Evolutionary conservation across 2,329 filamentous ascomycete genomes (phyloP).

Genomic region (Diaporthe amygdali): DNA sequence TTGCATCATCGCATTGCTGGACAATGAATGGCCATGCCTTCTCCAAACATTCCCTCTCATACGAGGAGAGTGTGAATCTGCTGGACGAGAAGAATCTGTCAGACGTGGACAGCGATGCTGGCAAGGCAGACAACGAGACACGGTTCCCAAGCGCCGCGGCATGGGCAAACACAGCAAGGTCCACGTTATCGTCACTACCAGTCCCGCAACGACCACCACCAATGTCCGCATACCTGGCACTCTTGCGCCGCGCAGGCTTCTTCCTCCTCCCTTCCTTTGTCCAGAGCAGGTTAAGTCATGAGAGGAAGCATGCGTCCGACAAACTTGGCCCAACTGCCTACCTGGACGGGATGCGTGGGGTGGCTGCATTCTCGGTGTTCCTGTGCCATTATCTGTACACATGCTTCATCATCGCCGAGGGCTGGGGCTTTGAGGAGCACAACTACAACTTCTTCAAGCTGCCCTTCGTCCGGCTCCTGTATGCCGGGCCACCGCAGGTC

Average conservation of each 20-base stretch:
- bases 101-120: slow-evolving; percentile 49
- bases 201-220: slow-evolving; percentile 39
- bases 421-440: slow-evolving; percentile 49
- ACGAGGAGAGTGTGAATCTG: slow-evolving; percentile 51
- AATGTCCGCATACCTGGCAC: slow-evolving; percentile 23
- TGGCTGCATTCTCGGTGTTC: slow-evolving; percentile 61
- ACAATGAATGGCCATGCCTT: slow-evolving; percentile 48
- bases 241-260: slow-evolving; percentile 43
- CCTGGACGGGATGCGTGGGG: slow-evolving; percentile 62
- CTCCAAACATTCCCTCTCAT: slow-evolving; percentile 38
- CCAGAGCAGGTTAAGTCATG: slow-evolving; percentile 47
- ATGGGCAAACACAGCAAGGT: slow-evolving; percentile 39
- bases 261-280: slow-evolving; percentile 61
- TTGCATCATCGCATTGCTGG: slow-evolving; percentile 31
- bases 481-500: slow-evolving; percentile 61
- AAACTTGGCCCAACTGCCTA: slow-evolving; percentile 59
- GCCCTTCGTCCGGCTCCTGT: slow-evolving; percentile 59
- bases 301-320: slow-evolving; percentile 41
- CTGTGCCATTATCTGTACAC: slow-evolving; percentile 64
- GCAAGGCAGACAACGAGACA: slow-evolving; percentile 43
- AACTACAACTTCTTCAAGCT: slow-evolving; percentile 56
- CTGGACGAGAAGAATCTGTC: slow-evolving; percentile 50
- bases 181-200: slow-evolving; percentile 24
- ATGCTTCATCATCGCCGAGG: slow-evolving; percentile 55
- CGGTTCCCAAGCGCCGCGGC: slow-evolving; percentile 34